Percentiles rank a stretch among this genome's conserved stretches.
Evolutionary conservation across 78 protist species (phyloP).

Genomic region (Paratrimastix pyriformis): DNA sequence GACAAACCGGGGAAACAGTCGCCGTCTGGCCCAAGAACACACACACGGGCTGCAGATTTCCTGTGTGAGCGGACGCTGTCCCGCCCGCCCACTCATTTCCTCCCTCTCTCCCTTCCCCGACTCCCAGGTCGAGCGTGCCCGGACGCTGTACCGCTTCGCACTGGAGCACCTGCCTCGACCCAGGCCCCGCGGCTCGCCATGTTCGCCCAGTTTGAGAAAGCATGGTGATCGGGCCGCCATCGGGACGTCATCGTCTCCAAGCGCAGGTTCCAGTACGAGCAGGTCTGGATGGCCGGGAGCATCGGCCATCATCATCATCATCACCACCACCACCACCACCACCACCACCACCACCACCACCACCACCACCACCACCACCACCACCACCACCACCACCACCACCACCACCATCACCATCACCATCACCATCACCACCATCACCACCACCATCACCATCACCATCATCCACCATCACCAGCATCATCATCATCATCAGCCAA

Average conservation of each 20-base stretch:
- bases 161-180: conserved; percentile 30
- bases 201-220: conserved; percentile 71
- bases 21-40: too few species aligned
- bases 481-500: too few species aligned
- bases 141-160: conserved; percentile 18
- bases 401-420: too few species aligned
- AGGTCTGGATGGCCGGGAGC: conserved; percentile 4
- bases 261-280: conserved; percentile 77
- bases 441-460: too few species aligned
- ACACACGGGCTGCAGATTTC: too few species aligned
- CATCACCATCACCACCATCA: too few species aligned
- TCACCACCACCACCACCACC: too few species aligned
- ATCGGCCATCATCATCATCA: too few species aligned
- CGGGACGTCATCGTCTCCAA: conserved; percentile 68
- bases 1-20: too few species aligned
- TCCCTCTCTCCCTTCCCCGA: background rate
- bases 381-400: too few species aligned
- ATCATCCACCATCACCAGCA: background rate
- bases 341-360: too few species aligned
- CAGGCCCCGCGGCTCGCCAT: conserved; percentile 53
- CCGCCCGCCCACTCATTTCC: background rate
- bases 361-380: too few species aligned
- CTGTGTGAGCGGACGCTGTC: background rate
- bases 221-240: conserved; percentile 69
- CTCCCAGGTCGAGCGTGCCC: conserved; percentile 14